phyloP scores from a whole-genome alignment of 164 flowering plant species.

The Aristolochia contorta region DNA sequence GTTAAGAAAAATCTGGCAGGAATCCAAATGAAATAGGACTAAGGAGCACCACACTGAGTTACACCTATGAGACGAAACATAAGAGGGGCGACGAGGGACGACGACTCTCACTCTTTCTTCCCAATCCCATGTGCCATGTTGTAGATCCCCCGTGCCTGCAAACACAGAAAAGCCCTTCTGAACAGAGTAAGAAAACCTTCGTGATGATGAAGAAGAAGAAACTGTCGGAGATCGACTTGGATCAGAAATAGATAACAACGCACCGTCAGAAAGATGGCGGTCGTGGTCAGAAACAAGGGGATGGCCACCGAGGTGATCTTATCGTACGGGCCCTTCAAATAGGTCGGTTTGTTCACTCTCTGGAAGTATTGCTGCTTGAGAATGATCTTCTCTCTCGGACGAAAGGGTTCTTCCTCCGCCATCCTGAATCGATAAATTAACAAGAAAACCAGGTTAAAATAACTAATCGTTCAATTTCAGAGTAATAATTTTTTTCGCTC shows the following conservation, averaged over 20 bases:
- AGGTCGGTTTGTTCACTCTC: constrained; percentile 44
- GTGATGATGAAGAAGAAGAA: not conserved
- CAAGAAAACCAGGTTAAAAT: too few relatives aligned
- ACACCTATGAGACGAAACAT: too few relatives aligned
- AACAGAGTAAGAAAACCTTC: not conserved
- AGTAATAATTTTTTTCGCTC: too few relatives aligned
- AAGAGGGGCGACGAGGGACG: too few relatives aligned
- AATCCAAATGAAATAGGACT: too few relatives aligned
- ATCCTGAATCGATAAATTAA: too few relatives aligned
- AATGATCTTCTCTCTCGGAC: constrained; percentile 45
- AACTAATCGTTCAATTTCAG: too few relatives aligned
- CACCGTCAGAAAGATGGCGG: constrained; percentile 35
- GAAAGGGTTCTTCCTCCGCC: constrained; percentile 37
- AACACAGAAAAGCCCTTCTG: not conserved
- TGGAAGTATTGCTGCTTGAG: constrained; percentile 54
- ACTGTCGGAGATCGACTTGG: too few relatives aligned
- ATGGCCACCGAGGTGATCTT: constrained; percentile 70
- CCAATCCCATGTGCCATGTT: constrained; percentile 78
- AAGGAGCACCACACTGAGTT: too few relatives aligned
- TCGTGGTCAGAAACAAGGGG: constrained; percentile 44
- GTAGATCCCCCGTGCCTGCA: constrained; percentile 62
- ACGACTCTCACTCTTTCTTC: constrained; percentile 55
- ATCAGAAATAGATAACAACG: constrained; percentile 19
- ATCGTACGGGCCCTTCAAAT: constrained; percentile 52
- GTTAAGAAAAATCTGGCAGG: too few relatives aligned